These are phyloP conservation scores for Trametes villosa DNA, from an alignment of 768 basidiomycete species.

Conservation along the genomic window DNA sequence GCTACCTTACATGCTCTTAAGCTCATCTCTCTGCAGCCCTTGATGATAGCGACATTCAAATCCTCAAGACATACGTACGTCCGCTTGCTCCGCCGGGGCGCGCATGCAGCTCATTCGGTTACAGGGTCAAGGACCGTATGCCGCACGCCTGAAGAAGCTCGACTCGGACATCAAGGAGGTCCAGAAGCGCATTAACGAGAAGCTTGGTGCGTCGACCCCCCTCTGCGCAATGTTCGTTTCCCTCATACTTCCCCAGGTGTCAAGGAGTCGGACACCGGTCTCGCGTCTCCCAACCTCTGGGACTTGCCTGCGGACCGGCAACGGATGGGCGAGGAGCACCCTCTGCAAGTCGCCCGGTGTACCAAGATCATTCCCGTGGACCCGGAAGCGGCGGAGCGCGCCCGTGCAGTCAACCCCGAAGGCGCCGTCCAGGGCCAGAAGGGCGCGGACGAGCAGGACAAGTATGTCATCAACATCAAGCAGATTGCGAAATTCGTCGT, in stretches of 20 bases:
- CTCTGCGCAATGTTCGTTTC: background rate
- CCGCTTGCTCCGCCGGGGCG: conserved; percentile 9
- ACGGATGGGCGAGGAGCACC: conserved; percentile 90
- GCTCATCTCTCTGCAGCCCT: conserved; percentile 59
- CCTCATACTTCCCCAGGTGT: conserved; percentile 57
- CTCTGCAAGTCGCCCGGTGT: conserved; percentile 95
- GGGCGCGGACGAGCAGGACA: conserved; percentile 98
- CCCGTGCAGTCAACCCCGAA: conserved; percentile 75
- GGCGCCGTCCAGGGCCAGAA: conserved; percentile 87
- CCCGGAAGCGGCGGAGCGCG: conserved; percentile 73
- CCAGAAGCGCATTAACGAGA: conserved; percentile 97
- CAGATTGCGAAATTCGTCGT: conserved; percentile 99
- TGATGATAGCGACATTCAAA: conserved; percentile 98
- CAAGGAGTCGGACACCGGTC: conserved; percentile 97
- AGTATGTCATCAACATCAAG: conserved; percentile 99
- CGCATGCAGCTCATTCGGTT: conserved; percentile 1
- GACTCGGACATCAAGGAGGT: conserved; percentile 94
- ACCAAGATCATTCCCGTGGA: conserved; percentile 96
- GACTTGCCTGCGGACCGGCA: conserved; percentile 92
- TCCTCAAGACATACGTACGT: conserved; percentile 95
- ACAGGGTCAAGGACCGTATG: conserved; percentile 98
- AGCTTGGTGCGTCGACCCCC: conserved; percentile 65
- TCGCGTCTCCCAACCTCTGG: conserved; percentile 97
- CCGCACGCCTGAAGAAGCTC: conserved; percentile 81
- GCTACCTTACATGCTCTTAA: background rate